These are phyloP conservation scores for Delphinella strobiligena DNA, from an alignment of 2,329 filamentous ascomycete species.

Conservation along the genomic window DNA sequence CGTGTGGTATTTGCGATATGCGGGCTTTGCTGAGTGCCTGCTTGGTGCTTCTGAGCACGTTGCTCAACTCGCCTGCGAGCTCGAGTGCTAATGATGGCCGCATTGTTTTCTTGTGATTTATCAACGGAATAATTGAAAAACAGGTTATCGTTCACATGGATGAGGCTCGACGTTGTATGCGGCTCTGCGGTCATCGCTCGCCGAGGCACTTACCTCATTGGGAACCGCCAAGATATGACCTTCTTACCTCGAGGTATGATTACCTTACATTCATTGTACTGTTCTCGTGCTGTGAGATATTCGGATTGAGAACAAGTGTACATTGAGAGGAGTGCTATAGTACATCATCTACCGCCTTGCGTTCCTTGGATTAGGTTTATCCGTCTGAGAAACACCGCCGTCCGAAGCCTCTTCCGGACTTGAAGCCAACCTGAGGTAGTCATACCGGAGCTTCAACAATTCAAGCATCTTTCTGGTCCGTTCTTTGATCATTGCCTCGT, in stretches of 20 bases:
- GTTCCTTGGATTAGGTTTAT: not conserved
- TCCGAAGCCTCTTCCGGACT: not conserved
- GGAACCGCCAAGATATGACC: not conserved
- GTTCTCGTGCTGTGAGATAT: not conserved
- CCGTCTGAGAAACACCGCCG: too few relatives aligned
- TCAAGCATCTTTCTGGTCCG: conserved; percentile 58
- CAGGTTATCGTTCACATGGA: not conserved
- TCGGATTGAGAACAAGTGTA: too few relatives aligned
- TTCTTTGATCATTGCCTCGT: conserved; percentile 76
- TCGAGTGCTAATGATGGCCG: not conserved
- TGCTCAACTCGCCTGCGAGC: not conserved
- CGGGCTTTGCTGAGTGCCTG: not conserved
- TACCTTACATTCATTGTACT: too few relatives aligned
- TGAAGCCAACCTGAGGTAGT: not conserved
- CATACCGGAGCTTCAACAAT: not conserved
- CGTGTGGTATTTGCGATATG: not conserved
- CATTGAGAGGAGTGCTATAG: not conserved
- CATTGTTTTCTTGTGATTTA: too few relatives aligned
- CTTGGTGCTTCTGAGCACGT: not conserved
- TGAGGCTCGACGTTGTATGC: not conserved
- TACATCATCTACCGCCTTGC: not conserved
- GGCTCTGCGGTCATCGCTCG: not conserved
- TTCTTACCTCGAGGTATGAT: too few relatives aligned
- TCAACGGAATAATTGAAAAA: too few relatives aligned
- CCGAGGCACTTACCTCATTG: not conserved